Base-by-base conservation (phyloP, 2,329 filamentous ascomycete species). In the Epichloe gansuensis region DNA sequence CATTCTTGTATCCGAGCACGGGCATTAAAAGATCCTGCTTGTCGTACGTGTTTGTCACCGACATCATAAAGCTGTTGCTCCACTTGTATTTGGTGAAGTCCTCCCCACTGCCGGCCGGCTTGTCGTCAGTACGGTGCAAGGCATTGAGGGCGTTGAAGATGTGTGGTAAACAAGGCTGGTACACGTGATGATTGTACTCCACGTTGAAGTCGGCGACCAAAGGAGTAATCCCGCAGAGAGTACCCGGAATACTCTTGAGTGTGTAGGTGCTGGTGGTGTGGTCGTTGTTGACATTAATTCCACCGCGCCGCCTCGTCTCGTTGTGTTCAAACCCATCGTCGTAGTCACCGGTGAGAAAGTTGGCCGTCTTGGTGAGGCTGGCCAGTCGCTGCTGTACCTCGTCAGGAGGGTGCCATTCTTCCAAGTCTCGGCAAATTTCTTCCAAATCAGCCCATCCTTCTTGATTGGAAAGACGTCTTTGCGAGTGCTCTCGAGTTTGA, bases 401-500 rank as follows among this genome's bases (percentile, higher is more conserved):
- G 1, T 63, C 53, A 0, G 69, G 0, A 73, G 50, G 3, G 60
- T 59, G 6, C 61, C 58, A 2, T 69, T 58, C 15, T 63, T 60
- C 21, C 62, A 63, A 2, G 69, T 69, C 5, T 63, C 60, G 4
- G 60, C 55, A 3, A 69, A 62, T 3, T 65, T 65, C 6, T 69
- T 59, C 56, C 64, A 68, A 34, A 73, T 69, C 50, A 67, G 55
- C 6, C 67, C 68, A 2, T 65, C 59, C 54, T 69, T 69, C 37
- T 72, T 71, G 43, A 74, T 58, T 0, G 72, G 72, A 31, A 74
- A 74, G 2, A 74, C 65, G 51, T 74, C 72, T 4, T 68, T 68
- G 28, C 72, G 66, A 0, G 70, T 72, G 46, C 71, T 73, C 54
- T 74, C 72, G 1, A 74, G 60, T 42, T 71, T 66, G 2, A 74